Evolutionary conservation across 106 monocot genomes (phyloP).

Genomic region (Acorus gramineus): DNA sequence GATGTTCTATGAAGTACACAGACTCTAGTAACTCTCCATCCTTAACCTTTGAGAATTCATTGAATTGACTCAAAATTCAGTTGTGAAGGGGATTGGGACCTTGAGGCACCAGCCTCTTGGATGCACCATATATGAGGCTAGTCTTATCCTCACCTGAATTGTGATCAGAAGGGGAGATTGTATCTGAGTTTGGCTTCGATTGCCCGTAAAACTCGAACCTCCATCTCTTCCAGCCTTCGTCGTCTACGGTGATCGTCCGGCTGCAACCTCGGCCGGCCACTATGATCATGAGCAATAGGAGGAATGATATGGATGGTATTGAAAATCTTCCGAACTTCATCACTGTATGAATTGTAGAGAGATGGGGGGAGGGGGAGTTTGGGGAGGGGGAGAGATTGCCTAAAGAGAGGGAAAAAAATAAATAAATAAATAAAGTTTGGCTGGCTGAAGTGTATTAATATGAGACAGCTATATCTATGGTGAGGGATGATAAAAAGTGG

Average conservation of each 20-base stretch:
- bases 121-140: constrained; percentile 1
- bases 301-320: constrained; percentile 3
- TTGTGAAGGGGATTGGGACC: constrained; percentile 39
- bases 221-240: not conserved
- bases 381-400: no score
- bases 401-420: no score
- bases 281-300: constrained; percentile 10
- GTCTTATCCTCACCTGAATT: not conserved
- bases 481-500: no score
- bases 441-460: no score
- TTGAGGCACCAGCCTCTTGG: constrained; percentile 22
- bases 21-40: no score
- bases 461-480: no score
- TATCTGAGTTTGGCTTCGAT: not conserved
- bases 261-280: not conserved
- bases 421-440: no score
- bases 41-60: no score
- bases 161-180: constrained; percentile 9
- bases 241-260: not conserved
- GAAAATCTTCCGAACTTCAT: not conserved
- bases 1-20: no score
- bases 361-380: no score
- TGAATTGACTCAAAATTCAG: constrained; percentile 1
- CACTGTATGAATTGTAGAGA: no score
- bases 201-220: not conserved